phyloP scores from a whole-genome alignment of 139 green algal genomes.

The Medakamo hakoo region DNA sequence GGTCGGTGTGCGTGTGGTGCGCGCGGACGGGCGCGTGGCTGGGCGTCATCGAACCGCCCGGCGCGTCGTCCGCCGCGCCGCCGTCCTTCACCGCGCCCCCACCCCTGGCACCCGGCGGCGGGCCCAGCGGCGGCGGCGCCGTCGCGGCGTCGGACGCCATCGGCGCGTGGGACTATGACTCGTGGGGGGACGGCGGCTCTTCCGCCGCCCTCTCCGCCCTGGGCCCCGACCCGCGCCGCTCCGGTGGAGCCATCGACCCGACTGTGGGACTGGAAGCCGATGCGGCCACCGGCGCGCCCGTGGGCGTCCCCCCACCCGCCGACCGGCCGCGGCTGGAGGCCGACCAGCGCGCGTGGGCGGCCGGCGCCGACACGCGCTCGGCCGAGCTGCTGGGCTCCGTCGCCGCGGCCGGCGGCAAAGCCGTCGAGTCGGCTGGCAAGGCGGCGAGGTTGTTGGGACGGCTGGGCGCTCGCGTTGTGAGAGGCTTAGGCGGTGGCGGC shows the following conservation, averaged over 20 bases:
- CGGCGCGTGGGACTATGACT: no score
- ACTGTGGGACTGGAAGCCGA: slow-evolving; percentile 22
- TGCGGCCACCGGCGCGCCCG: slow-evolving; percentile 4
- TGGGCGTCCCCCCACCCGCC: background rate
- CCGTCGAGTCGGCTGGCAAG: slow-evolving; percentile 16
- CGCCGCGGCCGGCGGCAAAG: slow-evolving; percentile 10
- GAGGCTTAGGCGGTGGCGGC: slow-evolving; percentile 14
- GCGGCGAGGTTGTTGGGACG: slow-evolving; percentile 20
- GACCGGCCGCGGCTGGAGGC: slow-evolving; percentile 1
- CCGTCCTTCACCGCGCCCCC: no score
- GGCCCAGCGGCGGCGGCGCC: background rate
- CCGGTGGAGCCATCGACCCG: background rate
- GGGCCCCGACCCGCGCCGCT: no score
- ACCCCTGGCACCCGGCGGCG: no score
- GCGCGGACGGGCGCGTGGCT: slow-evolving; percentile 23
- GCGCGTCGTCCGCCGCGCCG: background rate
- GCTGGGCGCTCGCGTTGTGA: slow-evolving; percentile 24
- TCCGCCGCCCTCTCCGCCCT: no score
- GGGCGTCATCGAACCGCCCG: slow-evolving; percentile 4
- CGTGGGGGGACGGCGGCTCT: no score
- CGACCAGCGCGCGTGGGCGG: slow-evolving; percentile 24
- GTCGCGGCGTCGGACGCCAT: no score
- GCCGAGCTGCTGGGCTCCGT: slow-evolving; percentile 22
- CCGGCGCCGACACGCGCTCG: slow-evolving; percentile 19
- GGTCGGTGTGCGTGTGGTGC: slow-evolving; percentile 38